These are phyloP conservation scores for Puccinia coronata DNA, from an alignment of 1,284 basidiomycete species.

Conservation along the genomic window DNA sequence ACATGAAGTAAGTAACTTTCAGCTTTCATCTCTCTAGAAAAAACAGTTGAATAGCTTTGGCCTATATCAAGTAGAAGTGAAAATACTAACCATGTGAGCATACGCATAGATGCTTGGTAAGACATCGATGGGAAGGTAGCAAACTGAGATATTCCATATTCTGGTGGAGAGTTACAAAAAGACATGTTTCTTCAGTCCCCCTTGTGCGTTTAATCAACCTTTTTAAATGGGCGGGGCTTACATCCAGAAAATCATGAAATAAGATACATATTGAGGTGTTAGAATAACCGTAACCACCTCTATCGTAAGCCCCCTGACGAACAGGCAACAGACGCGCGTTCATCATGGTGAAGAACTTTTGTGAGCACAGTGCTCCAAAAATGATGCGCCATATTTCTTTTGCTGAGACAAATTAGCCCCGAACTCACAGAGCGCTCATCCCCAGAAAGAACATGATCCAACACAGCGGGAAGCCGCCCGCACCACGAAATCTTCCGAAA, in stretches of 20 bases:
- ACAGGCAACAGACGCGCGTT: background rate
- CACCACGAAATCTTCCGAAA: constrained; percentile 14
- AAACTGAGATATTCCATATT: constrained; percentile 41
- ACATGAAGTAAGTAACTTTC: background rate
- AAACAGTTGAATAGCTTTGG: background rate
- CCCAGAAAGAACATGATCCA: constrained; percentile 41
- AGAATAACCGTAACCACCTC: constrained; percentile 30
- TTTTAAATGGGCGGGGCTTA: constrained; percentile 13
- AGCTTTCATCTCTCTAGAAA: background rate
- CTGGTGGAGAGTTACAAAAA: background rate
- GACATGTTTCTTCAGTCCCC: constrained; percentile 7
- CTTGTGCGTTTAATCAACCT: background rate
- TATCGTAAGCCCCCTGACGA: constrained; percentile 33
- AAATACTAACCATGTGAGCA: constrained; percentile 36
- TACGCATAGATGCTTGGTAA: constrained; percentile 35
- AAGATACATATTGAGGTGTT: constrained; percentile 28
- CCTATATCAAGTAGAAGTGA: too few species aligned
- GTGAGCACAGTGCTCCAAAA: background rate
- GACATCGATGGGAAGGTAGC: constrained; percentile 23
- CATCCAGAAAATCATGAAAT: constrained; percentile 46
- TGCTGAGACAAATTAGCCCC: too few species aligned
- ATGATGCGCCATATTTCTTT: background rate
- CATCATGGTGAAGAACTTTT: background rate
- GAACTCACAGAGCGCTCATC: constrained; percentile 45
- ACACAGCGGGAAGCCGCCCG: constrained; percentile 33